These are phyloP conservation scores for Camellia oleifera DNA, from an alignment of 179 eudicot genomes.

Conservation along the genomic window DNA sequence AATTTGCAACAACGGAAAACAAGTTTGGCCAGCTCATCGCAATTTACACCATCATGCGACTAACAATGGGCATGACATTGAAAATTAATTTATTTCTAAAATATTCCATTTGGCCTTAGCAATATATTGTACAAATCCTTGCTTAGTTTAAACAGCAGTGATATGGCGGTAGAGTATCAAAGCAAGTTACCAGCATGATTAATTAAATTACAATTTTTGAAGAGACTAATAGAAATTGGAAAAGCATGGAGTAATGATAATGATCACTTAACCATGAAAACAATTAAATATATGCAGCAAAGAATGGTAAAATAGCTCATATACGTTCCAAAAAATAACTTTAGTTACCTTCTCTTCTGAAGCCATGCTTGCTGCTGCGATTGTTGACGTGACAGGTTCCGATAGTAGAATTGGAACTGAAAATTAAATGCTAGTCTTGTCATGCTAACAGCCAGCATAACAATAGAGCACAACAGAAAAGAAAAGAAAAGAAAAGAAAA, in stretches of 20 bases:
- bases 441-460: constrained; percentile 9
- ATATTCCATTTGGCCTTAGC: too few relatives aligned
- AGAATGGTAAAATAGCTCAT: not conserved
- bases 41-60: too few relatives aligned
- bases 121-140: too few relatives aligned
- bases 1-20: not conserved
- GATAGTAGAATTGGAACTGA: constrained; percentile 83
- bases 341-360: constrained; percentile 81
- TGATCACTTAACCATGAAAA: not conserved
- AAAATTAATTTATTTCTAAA: too few relatives aligned
- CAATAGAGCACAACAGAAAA: not conserved
- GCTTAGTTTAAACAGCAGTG: not conserved
- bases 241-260: not conserved
- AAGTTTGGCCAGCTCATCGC: not conserved
- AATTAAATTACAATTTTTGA: not conserved
- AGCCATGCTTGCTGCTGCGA: constrained; percentile 96
- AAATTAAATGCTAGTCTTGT: constrained; percentile 15
- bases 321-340: not conserved
- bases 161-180: not conserved
- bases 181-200: not conserved
- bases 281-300: too few relatives aligned
- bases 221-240: not conserved
- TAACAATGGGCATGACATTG: too few relatives aligned
- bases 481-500: not conserved
- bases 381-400: constrained; percentile 85